These are phyloP conservation scores for Penicillium decumbens DNA, from an alignment of 2,329 filamentous ascomycete genomes.

Conservation along the genomic window DNA sequence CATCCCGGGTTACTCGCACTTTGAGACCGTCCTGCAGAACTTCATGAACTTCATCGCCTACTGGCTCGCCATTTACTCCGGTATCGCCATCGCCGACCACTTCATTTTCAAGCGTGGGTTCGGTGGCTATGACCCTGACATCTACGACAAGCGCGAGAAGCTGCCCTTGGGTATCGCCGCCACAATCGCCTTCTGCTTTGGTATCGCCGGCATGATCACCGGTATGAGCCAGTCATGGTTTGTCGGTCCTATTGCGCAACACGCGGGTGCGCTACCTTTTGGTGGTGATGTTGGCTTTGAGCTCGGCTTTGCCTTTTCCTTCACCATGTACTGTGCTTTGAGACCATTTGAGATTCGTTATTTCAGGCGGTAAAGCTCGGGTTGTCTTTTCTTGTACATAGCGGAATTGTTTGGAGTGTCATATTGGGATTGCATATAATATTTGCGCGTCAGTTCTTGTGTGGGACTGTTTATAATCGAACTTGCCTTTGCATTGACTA, in stretches of 20 bases:
- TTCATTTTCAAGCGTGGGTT: slow-evolving; percentile 63
- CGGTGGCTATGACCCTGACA: slow-evolving; percentile 53
- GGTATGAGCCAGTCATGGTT: slow-evolving; percentile 70
- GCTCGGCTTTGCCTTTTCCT: slow-evolving; percentile 59
- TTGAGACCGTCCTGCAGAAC: slow-evolving; percentile 61
- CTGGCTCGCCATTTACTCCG: slow-evolving; percentile 71
- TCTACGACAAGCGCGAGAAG: slow-evolving; percentile 54
- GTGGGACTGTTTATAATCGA: slow-evolving; percentile 1
- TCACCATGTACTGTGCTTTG: slow-evolving; percentile 50
- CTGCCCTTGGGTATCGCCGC: slow-evolving; percentile 64
- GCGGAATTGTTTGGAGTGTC: slow-evolving; percentile 1
- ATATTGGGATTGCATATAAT: slow-evolving; percentile 3
- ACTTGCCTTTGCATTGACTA: slow-evolving; percentile 1
- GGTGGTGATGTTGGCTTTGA: slow-evolving; percentile 62
- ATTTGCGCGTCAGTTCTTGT: slow-evolving; percentile 1
- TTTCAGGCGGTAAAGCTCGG: slow-evolving; percentile 38
- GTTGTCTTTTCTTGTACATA: slow-evolving; percentile 13
- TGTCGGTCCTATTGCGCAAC: slow-evolving; percentile 61
- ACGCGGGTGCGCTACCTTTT: slow-evolving; percentile 48
- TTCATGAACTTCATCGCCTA: slow-evolving; percentile 67
- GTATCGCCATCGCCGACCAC: slow-evolving; percentile 62
- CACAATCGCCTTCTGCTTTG: slow-evolving; percentile 58
- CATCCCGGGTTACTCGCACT: slow-evolving; percentile 64
- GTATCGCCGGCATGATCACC: slow-evolving; percentile 60
- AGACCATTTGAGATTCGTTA: slow-evolving; percentile 48